phyloP scores from a whole-genome alignment of 2,329 filamentous ascomycete species.

The Magnaporthiopsis poae region DNA sequence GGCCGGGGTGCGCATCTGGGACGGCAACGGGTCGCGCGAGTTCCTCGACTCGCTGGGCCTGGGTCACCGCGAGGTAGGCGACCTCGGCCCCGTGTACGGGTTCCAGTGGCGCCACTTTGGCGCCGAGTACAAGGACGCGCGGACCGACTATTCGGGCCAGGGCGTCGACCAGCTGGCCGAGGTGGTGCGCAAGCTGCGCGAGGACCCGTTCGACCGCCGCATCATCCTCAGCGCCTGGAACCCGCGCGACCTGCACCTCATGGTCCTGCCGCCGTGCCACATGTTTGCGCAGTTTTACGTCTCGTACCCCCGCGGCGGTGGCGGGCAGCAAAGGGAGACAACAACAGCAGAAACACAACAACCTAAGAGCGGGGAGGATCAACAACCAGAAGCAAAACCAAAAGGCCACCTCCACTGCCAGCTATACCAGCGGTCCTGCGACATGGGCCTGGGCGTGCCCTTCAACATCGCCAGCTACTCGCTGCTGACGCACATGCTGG shows the following conservation, averaged over 20 bases:
- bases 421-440: conserved; percentile 86
- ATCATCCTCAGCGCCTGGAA: conserved; percentile 95
- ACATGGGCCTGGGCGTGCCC: conserved; percentile 93
- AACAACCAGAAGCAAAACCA: conserved; percentile 24
- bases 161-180: conserved; percentile 90
- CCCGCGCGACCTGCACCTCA: conserved; percentile 69
- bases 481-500: conserved; percentile 87
- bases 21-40: conserved; percentile 84
- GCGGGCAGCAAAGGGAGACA: conserved; percentile 10
- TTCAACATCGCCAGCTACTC: conserved; percentile 98
- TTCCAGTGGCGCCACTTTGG: conserved; percentile 99
- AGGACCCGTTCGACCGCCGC: conserved; percentile 76
- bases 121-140: conserved; percentile 71
- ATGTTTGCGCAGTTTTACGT: conserved; percentile 98
- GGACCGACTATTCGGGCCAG: conserved; percentile 73
- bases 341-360: conserved; percentile 9
- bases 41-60: conserved; percentile 83
- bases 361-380: conserved; percentile 5
- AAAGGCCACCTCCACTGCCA: conserved; percentile 74
- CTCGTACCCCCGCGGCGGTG: conserved; percentile 52
- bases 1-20: conserved; percentile 91
- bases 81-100: conserved; percentile 90
- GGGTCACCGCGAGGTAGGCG: conserved; percentile 70
- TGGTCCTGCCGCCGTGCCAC: conserved; percentile 90
- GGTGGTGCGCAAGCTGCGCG: conserved; percentile 75